phyloP scores from a whole-genome alignment of 345 rosid species.

The Eucalyptus viminalis region DNA sequence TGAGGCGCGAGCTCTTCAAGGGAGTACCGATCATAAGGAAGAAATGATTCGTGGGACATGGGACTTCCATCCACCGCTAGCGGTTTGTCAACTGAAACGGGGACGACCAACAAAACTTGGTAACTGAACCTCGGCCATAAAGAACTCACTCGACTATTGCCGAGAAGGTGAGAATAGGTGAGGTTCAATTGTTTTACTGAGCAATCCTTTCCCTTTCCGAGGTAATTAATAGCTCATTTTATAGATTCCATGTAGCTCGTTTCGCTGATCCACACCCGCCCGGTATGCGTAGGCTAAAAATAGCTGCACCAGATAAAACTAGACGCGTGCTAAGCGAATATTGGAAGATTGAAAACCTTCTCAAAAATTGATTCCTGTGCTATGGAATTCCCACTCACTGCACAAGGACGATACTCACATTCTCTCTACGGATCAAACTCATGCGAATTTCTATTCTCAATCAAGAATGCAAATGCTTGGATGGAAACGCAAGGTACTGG shows the following conservation, averaged over 20 bases:
- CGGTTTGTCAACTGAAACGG: slow-evolving; percentile 67
- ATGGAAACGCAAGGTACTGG: neutral
- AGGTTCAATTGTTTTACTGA: neutral
- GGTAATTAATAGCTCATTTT: neutral
- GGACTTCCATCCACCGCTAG: slow-evolving; percentile 74
- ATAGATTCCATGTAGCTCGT: neutral
- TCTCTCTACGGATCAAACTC: neutral
- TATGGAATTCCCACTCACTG: neutral
- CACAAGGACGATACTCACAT: neutral
- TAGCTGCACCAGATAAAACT: neutral
- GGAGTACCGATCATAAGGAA: slow-evolving; percentile 51
- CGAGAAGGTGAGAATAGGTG: neutral
- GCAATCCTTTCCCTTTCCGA: neutral
- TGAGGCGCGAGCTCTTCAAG: slow-evolving; percentile 70
- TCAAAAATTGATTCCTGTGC: neutral
- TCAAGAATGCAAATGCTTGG: neutral
- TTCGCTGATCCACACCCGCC: neutral
- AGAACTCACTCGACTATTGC: neutral
- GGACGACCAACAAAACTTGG: neutral
- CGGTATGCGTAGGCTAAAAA: neutral
- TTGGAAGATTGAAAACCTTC: neutral
- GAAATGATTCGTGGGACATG: slow-evolving; percentile 65
- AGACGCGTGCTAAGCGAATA: neutral
- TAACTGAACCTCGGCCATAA: neutral
- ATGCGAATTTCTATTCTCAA: neutral